Evolutionary conservation across 257 asterid genomes (phyloP), one percentile per base, ranked within the genome.

Genomic region (Nicotiana tomentosiformis): DNA sequence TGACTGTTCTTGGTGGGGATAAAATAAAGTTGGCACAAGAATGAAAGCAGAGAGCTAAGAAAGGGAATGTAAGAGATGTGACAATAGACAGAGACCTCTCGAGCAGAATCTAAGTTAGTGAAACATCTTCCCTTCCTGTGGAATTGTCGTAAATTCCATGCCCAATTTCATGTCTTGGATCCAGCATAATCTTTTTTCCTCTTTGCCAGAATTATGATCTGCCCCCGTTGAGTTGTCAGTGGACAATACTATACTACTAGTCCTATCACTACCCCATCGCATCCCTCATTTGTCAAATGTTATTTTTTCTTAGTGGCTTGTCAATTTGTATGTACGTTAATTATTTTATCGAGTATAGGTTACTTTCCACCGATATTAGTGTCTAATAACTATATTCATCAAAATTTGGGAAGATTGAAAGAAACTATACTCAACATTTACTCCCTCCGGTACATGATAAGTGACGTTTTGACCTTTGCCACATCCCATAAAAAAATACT

Each of bases 41-140:
- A 53, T 84, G 82, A 87, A 77, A 72, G 5, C 7, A 74, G 18
- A 74, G 18, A 74, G 80, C 80, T 74, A 84, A 86, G 86, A 87
- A 84, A 46, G 76, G 85, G 84, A 86, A 87, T 82, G 83, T 81
- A 88, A 84, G 49, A 85, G 85, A 83, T 33, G 58, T 77, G 82
- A 80, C 66, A 37, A 43, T 61, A 82, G 88, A 85, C 78, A 86
- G 82, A 89, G 84, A 88, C 87, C 77, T 46, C 68, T 49, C 87
- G 55, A 79, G 56, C 74, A 78, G 84, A 81, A 69, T 26, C 92
- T 81, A 15, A 88, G 43, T 86, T 82, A 18, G 92, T 89, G 97
- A 89, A 88, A 90, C 82, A 5, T 85, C 74, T 60, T 60, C 87
- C 82, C 65, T 7, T 7, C 15, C 74, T 58, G 66, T 87, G 84